A percentile compares a stretch with the other conserved stretches of the same genome.
Evolutionary conservation across 345 rosid genomes (phyloP).

Genomic region (Corymbia maculata): DNA sequence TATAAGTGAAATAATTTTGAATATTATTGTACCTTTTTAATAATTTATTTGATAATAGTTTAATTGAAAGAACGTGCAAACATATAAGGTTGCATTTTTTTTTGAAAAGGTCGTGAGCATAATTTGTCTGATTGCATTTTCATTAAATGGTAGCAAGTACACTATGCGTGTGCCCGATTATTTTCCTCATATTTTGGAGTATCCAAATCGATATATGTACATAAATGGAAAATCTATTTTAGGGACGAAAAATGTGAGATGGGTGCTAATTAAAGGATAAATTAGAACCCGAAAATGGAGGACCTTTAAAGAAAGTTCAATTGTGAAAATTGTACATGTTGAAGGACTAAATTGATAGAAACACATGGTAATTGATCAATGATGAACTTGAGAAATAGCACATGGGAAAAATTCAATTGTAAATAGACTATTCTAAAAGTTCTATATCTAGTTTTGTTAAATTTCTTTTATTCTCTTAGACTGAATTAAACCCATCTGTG

Average conservation of each 20-base stretch:
- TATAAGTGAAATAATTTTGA: not conserved
- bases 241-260: not conserved
- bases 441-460: not conserved
- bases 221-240: not conserved
- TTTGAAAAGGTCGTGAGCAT: not conserved
- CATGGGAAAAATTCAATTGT: not conserved
- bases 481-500: not conserved
- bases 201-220: not conserved
- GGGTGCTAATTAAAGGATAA: not conserved
- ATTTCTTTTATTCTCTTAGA: no score
- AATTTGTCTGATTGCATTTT: not conserved
- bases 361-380: not conserved
- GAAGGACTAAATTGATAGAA: not conserved
- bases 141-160: not conserved
- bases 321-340: not conserved
- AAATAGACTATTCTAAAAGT: not conserved
- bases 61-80: not conserved
- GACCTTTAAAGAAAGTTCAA: not conserved
- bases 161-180: not conserved
- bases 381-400: not conserved
- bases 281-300: not conserved
- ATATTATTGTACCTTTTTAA: not conserved
- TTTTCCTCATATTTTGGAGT: not conserved
- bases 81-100: not conserved
- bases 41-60: not conserved